phyloP scores from a whole-genome alignment of 2,329 filamentous ascomycete species.

The Biscogniauxia mediterranea region DNA sequence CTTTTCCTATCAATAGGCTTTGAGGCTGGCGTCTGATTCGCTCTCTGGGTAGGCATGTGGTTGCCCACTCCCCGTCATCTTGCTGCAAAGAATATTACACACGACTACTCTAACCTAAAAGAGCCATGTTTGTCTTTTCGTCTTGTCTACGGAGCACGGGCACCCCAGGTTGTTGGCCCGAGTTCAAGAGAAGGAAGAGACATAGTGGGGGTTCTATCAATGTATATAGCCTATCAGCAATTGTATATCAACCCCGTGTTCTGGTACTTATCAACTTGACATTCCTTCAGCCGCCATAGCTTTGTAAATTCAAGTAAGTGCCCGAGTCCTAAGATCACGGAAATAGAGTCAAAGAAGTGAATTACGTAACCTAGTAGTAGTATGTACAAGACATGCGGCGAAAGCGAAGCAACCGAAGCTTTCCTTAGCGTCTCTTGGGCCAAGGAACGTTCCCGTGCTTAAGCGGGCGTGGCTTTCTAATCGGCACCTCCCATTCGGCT shows the following conservation, averaged over 20 bases:
- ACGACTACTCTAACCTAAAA: background rate
- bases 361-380: no score
- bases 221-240: background rate
- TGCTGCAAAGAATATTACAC: background rate
- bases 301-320: no score
- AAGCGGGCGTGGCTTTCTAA: background rate
- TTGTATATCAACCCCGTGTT: background rate
- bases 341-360: no score
- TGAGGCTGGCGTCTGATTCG: background rate
- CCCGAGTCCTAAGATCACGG: no score
- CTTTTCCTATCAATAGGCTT: background rate
- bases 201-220: background rate
- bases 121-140: background rate
- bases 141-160: background rate
- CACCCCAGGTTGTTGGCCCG: background rate
- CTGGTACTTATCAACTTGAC: no score
- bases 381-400: no score
- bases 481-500: background rate
- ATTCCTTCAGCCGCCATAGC: no score
- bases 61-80: background rate
- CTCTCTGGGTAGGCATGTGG: background rate
- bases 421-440: background rate
- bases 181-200: background rate
- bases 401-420: constrained; percentile 4
- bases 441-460: background rate